phyloP scores from a whole-genome alignment of 2,329 filamentous ascomycete genomes.

The Mollisia scopiformis region DNA sequence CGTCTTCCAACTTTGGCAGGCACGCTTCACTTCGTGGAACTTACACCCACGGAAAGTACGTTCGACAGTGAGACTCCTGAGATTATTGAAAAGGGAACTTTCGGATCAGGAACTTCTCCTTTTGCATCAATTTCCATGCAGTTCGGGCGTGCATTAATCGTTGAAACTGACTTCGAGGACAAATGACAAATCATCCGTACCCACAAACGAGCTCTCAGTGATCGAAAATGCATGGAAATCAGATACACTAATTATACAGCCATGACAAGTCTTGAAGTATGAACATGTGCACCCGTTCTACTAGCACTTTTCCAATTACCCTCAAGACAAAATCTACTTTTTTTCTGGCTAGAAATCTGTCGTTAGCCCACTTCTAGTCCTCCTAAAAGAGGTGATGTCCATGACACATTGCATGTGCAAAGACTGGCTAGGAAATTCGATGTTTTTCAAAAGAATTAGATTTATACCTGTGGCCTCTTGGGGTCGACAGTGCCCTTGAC shows the following conservation, averaged over 20 bases:
- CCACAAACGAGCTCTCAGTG: too few relatives aligned
- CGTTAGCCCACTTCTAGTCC: slow-evolving; percentile 20
- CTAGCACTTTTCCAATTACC: not conserved
- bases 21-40: not conserved
- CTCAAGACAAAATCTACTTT: slow-evolving; percentile 11
- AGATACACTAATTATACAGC: slow-evolving; percentile 26
- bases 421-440: not conserved
- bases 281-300: not conserved
- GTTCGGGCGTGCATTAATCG: too few relatives aligned
- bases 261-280: slow-evolving; percentile 2
- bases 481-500: slow-evolving; percentile 50
- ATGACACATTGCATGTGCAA: slow-evolving; percentile 2
- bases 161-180: too few relatives aligned
- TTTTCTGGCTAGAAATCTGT: slow-evolving; percentile 19
- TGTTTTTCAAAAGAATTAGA: slow-evolving; percentile 8
- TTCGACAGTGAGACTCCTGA: too few relatives aligned
- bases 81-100: not conserved
- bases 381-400: slow-evolving; percentile 19
- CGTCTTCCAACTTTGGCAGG: not conserved
- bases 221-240: too few relatives aligned
- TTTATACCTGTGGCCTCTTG: slow-evolving; percentile 31
- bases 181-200: too few relatives aligned
- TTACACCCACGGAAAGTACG: too few relatives aligned
- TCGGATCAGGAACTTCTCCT: not conserved
- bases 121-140: too few relatives aligned